A percentile compares a stretch with the other conserved stretches of the same genome.
These are phyloP conservation scores for Cryptococcus sp. DNA, from an alignment of 1,284 basidiomycete species.

Conservation along the genomic window DNA sequence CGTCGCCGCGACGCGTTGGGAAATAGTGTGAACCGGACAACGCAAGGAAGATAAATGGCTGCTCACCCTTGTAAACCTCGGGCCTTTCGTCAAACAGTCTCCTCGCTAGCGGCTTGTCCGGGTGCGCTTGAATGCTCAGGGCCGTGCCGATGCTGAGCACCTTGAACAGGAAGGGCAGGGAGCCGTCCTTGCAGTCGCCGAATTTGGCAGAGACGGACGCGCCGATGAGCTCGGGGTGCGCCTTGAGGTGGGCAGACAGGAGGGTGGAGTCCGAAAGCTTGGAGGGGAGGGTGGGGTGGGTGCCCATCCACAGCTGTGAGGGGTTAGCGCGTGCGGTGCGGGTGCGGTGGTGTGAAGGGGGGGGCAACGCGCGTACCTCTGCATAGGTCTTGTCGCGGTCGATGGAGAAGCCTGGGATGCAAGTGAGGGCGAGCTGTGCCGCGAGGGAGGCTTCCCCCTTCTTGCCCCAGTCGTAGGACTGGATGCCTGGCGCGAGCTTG, in stretches of 20 bases:
- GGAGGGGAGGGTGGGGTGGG: conserved; percentile 85
- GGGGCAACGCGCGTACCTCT: conserved; percentile 54
- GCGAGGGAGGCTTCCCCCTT: conserved; percentile 55
- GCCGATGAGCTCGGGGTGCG: conserved; percentile 64
- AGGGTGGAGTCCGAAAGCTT: conserved; percentile 55
- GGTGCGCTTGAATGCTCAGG: conserved; percentile 94
- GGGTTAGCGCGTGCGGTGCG: background rate
- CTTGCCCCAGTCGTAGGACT: conserved; percentile 58
- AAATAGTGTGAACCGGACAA: background rate
- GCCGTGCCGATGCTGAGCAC: conserved; percentile 91
- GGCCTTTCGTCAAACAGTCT: conserved; percentile 70
- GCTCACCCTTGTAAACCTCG: conserved; percentile 81
- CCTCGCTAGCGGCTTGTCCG: conserved; percentile 84
- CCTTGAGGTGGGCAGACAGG: conserved; percentile 63
- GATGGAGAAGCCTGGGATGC: conserved; percentile 54
- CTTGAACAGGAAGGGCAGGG: conserved; percentile 91
- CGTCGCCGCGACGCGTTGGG: background rate
- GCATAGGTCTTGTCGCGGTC: conserved; percentile 62
- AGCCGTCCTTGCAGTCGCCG: conserved; percentile 59
- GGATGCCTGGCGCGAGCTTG: conserved; percentile 47
- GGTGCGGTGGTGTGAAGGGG: too few species aligned
- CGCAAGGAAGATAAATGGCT: background rate
- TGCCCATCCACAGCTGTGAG: conserved; percentile 94
- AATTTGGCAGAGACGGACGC: conserved; percentile 61
- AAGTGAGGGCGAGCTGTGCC: conserved; percentile 54